Base-by-base conservation (phyloP, 202 grass and related monocot species). In the Zizania palustris region DNA sequence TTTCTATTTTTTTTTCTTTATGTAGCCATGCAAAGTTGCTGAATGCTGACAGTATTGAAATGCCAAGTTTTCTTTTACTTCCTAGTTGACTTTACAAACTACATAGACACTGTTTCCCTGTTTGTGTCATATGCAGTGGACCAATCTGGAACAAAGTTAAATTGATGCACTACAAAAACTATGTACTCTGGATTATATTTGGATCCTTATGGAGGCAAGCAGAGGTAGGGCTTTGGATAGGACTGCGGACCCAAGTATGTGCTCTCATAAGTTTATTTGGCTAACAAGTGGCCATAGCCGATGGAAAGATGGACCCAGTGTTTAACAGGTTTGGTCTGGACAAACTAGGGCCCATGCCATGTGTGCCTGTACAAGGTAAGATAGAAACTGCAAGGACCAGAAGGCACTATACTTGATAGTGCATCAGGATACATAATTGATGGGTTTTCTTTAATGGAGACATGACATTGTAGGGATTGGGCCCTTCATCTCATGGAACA, bases 301-400 rank as follows among this genome's bases (percentile, higher is more conserved):
- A 74, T 60, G 49, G 80, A 68, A 45, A 71, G 42, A 51, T 80
- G 67, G 46, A 60, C 54, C 34, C 11, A 48, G 64, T 61, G 54
- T 71, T 58, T 77, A 67, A 60, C 78, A 41, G 54, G 61, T 83
- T 78, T 58, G 44, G 69, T 69, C 55, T 62, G 46, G 68, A 85
- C 64, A 88, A 7, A 19, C 56, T 40, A 41, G 40, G 80, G 54
- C 61, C 72, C 72, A 59, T 71, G 20, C 45, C 86, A 86, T 86
- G 83, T 88, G 83, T 67, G 3, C 18, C 35, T 80, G 83, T 62
- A 83, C 80, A 78, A 83, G 67, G 79, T 80, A 76, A 85, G 60
- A 82, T 75, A 44, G 63, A 81, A 55, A 35, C 64, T 81, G 67
- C 53, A 55, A 84, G 80, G 34, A 56, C 56, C 38, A 72, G 43